These are phyloP conservation scores for Talaromyces borbonicus DNA, from an alignment of 495 filamentous ascomycete species.

Conservation along the genomic window DNA sequence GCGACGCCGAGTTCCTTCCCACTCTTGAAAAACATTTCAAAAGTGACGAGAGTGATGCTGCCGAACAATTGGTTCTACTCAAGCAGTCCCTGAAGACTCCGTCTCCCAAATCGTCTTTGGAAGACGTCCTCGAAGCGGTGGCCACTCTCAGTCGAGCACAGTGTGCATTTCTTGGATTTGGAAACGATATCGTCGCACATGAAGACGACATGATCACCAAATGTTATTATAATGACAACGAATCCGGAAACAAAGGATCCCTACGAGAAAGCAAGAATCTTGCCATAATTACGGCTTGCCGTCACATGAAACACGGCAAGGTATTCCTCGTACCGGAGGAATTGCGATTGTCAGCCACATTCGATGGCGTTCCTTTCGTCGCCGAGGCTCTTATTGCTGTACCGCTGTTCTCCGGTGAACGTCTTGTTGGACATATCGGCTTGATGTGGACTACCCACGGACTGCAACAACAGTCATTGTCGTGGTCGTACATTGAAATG, in stretches of 20 bases:
- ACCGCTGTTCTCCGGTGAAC: slow-evolving; percentile 60
- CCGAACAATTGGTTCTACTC: slow-evolving; percentile 51
- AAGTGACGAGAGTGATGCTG: slow-evolving; percentile 47
- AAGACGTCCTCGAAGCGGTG: slow-evolving; percentile 54
- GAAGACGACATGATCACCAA: slow-evolving; percentile 53
- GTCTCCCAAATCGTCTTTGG: slow-evolving; percentile 57
- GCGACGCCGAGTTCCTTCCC: slow-evolving; percentile 40
- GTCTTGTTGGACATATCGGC: slow-evolving; percentile 66
- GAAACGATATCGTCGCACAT: slow-evolving; percentile 8
- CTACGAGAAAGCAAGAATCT: slow-evolving; percentile 54
- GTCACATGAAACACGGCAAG: slow-evolving; percentile 65
- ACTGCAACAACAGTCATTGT: slow-evolving; percentile 41
- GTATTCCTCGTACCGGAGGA: slow-evolving; percentile 62
- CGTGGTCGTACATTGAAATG: slow-evolving; percentile 67
- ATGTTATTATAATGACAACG: slow-evolving; percentile 63
- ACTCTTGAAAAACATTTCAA: slow-evolving; percentile 38
- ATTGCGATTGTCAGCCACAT: slow-evolving; percentile 46
- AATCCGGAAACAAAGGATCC: slow-evolving; percentile 40
- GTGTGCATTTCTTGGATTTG: slow-evolving; percentile 55
- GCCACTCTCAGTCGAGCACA: slow-evolving; percentile 55
- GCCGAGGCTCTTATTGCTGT: slow-evolving; percentile 63
- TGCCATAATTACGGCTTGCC: slow-evolving; percentile 53
- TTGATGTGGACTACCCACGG: slow-evolving; percentile 64
- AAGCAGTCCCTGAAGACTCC: slow-evolving; percentile 48
- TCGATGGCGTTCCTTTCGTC: slow-evolving; percentile 49